Percentiles rank a stretch among this genome's conserved stretches.
These are phyloP conservation scores for Aureobasidium leucospermi DNA, from an alignment of 2,329 filamentous ascomycete genomes.

Conservation along the genomic window DNA sequence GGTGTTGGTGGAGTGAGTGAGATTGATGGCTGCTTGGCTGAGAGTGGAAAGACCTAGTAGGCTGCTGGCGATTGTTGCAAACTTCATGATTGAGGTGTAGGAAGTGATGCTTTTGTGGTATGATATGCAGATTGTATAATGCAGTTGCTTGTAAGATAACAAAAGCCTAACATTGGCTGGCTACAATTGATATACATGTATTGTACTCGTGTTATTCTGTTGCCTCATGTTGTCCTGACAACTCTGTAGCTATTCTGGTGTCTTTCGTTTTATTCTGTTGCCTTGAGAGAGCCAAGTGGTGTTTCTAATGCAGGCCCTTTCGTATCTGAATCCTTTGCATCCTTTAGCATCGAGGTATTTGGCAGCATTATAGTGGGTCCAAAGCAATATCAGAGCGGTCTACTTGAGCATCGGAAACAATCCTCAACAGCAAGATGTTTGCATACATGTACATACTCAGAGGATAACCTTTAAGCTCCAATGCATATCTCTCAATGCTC, in stretches of 20 bases:
- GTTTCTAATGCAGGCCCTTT: background rate
- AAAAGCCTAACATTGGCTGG: background rate
- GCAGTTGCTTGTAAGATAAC: background rate
- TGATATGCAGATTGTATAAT: background rate
- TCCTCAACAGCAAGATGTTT: too few species aligned
- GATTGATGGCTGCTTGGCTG: background rate
- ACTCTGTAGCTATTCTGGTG: background rate
- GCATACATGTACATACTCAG: too few species aligned
- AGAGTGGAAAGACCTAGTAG: background rate
- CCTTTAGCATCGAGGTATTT: too few species aligned
- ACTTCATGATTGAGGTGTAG: background rate
- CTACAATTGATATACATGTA: too few species aligned
- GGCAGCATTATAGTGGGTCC: too few species aligned
- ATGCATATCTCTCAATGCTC: too few species aligned
- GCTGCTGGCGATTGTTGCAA: background rate
- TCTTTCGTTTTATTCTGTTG: background rate
- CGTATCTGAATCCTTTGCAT: background rate
- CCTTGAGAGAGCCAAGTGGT: background rate
- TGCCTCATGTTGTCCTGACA: background rate
- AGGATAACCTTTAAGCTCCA: too few species aligned
- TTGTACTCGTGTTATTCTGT: background rate
- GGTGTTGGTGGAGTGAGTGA: background rate
- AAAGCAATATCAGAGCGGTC: too few species aligned
- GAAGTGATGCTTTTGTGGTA: background rate
- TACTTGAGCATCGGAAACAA: too few species aligned